Conservation (phyloP, 1,284 basidiomycete genomes). For the Pholiota adiposa region DNA sequence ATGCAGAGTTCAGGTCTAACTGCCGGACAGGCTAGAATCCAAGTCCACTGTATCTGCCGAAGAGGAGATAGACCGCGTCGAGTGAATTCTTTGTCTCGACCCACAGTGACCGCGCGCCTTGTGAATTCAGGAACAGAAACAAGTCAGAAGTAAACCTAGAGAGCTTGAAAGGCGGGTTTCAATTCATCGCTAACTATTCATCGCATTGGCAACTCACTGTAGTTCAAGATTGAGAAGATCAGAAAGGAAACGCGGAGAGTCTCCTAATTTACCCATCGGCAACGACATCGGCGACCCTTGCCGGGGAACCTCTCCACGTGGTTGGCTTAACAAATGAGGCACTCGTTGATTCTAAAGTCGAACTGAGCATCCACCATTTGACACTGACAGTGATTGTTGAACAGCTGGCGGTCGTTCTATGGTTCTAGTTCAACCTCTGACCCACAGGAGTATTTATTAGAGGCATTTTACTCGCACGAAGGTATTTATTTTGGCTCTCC, state of each 20-base stretch:
- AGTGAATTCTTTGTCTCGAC: background rate
- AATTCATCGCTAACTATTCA: background rate
- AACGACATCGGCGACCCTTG: background rate
- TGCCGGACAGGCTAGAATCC: background rate
- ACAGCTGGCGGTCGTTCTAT: background rate
- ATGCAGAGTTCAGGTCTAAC: background rate
- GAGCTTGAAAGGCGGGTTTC: background rate
- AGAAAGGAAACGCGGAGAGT: background rate
- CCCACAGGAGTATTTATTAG: background rate
- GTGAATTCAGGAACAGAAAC: no score
- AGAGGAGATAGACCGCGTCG: background rate
- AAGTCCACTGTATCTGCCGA: background rate
- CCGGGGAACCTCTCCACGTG: background rate
- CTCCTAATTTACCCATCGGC: background rate
- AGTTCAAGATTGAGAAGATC: background rate
- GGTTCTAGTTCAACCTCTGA: constrained; percentile 1
- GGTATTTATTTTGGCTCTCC: constrained; percentile 1
- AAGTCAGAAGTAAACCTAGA: no score
- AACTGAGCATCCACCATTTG: background rate
- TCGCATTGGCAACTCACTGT: background rate
- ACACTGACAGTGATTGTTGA: constrained; percentile 3
- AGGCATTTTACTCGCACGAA: background rate
- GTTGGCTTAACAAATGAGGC: background rate
- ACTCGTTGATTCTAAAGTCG: background rate
- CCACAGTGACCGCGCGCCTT: background rate